phyloP scores from a whole-genome alignment of 495 filamentous ascomycete genomes.

The Penicillium pancosmium region DNA sequence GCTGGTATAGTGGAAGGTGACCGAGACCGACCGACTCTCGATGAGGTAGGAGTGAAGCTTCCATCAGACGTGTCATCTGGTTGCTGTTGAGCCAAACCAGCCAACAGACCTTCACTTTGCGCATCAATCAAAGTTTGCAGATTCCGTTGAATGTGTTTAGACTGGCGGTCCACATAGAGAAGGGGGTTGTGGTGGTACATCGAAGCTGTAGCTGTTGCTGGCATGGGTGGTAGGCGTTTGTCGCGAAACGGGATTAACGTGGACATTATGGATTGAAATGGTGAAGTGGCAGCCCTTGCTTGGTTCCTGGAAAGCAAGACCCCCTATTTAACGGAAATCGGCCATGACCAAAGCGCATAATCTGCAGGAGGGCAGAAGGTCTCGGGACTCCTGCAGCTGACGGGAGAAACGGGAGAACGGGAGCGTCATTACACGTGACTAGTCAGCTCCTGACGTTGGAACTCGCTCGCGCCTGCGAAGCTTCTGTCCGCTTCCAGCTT shows the following conservation, averaged over 20 bases:
- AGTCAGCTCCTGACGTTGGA: constrained; percentile 45
- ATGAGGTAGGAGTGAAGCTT: constrained; percentile 49
- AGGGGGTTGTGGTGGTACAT: constrained; percentile 43
- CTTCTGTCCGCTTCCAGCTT: constrained; percentile 41
- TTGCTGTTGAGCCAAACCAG: constrained; percentile 46
- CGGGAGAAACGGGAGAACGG: neutral
- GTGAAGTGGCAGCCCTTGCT: neutral
- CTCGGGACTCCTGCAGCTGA: constrained; percentile 4
- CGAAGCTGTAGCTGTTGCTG: constrained; percentile 31
- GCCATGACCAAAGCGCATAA: neutral
- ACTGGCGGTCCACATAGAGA: constrained; percentile 47
- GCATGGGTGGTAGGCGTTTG: constrained; percentile 30
- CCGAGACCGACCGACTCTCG: constrained; percentile 23
- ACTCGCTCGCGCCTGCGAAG: constrained; percentile 35
- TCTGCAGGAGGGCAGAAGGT: neutral
- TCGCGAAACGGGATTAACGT: constrained; percentile 30
- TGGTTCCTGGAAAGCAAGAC: neutral
- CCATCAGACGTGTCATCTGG: constrained; percentile 47
- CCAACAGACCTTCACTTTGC: constrained; percentile 73
- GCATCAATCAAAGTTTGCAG: constrained; percentile 83
- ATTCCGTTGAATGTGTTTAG: constrained; percentile 65
- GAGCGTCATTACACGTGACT: constrained; percentile 27
- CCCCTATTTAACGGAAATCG: constrained; percentile 9
- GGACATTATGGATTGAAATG: constrained; percentile 32
- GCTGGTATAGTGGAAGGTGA: constrained; percentile 54